A percentile compares a stretch with the other conserved stretches of the same genome.
These are phyloP conservation scores for Phytopythium vexans DNA, from an alignment of 352 stramenopile genomes.

Conservation along the genomic window DNA sequence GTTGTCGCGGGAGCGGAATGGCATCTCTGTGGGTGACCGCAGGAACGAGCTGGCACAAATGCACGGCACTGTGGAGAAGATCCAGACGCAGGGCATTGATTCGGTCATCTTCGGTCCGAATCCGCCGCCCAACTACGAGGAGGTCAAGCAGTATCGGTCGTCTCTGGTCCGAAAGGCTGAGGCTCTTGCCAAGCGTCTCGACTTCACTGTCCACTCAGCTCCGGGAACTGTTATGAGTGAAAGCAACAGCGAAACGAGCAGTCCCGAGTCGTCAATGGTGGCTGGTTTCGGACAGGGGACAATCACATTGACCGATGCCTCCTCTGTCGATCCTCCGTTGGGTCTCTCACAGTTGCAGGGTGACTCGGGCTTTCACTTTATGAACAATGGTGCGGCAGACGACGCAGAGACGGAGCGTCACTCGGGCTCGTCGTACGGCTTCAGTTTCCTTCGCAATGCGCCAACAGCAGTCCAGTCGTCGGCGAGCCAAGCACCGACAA, in stretches of 20 bases:
- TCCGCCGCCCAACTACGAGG: slow-evolving; percentile 61
- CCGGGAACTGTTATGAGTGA: not conserved
- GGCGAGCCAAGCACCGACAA: slow-evolving; percentile 19
- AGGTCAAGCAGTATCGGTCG: slow-evolving; percentile 67
- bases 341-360: slow-evolving; percentile 30
- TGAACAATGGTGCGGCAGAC: slow-evolving; percentile 29
- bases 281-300: not conserved
- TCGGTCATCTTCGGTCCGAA: slow-evolving; percentile 72
- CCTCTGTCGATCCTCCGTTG: slow-evolving; percentile 19
- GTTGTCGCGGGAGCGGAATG: slow-evolving; percentile 39
- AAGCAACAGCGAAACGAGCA: not conserved
- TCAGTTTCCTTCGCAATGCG: slow-evolving; percentile 35
- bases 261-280: not conserved
- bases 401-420: slow-evolving; percentile 12
- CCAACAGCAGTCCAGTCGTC: slow-evolving; percentile 6
- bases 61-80: slow-evolving; percentile 70
- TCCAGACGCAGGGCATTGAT: slow-evolving; percentile 78
- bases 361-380: slow-evolving; percentile 40
- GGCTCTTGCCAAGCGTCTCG: slow-evolving; percentile 58
- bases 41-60: slow-evolving; percentile 73
- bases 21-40: slow-evolving; percentile 32
- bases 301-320: slow-evolving; percentile 4
- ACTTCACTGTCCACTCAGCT: slow-evolving; percentile 33
- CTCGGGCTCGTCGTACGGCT: slow-evolving; percentile 35
- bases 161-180: slow-evolving; percentile 63